Conservation (phyloP, 306 rosid genomes). For the Cucumis hystrix region DNA sequence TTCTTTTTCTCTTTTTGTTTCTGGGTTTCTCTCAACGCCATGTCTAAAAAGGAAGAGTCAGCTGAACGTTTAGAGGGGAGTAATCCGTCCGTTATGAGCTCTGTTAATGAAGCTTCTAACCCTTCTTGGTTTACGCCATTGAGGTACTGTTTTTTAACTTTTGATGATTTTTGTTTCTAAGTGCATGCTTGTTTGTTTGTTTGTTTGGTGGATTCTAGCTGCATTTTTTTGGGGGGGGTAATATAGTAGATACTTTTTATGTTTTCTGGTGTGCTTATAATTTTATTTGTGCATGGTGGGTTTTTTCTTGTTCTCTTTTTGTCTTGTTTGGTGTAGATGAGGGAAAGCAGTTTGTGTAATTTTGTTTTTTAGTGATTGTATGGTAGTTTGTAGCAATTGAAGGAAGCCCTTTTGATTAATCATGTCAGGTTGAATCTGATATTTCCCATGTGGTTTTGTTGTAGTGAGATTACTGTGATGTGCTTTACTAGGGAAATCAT, state of each 20-base stretch:
- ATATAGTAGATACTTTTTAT: neutral
- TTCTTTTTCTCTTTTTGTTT: neutral
- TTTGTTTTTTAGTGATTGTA: neutral
- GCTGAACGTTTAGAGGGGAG: neutral
- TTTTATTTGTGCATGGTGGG: neutral
- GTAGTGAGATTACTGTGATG: neutral
- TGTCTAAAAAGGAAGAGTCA: neutral
- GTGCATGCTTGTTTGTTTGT: neutral
- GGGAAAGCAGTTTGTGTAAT: neutral
- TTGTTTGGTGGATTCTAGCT: neutral
- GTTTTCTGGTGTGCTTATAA: neutral
- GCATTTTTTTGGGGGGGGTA: too few species aligned
- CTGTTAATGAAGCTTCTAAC: neutral
- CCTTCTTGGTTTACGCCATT: slow-evolving; percentile 4
- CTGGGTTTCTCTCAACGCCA: neutral
- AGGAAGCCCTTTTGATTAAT: neutral
- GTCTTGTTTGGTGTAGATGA: neutral
- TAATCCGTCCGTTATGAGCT: neutral
- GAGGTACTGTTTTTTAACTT: neutral
- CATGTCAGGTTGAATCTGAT: neutral
- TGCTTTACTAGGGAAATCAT: neutral
- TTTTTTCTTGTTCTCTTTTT: neutral
- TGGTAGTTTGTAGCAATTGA: neutral
- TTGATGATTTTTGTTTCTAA: neutral
- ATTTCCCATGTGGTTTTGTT: neutral